Conservation (phyloP, 2,329 filamentous ascomycete genomes). For the Stagonosporopsis vannaccii region DNA sequence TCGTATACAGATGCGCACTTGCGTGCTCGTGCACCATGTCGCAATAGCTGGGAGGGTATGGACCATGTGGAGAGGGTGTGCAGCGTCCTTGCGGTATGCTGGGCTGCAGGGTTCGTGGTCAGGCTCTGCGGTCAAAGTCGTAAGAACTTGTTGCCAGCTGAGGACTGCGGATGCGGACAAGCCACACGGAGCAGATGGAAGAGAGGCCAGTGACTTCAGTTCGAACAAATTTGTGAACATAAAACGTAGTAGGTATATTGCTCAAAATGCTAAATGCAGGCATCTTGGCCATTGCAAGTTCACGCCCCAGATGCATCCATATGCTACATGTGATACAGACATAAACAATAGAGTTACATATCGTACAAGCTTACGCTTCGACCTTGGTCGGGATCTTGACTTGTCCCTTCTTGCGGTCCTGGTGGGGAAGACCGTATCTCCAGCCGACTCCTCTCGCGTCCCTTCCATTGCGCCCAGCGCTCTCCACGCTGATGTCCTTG, state of each 20-base stretch:
- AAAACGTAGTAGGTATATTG: slow-evolving; percentile 22
- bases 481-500: slow-evolving; percentile 64
- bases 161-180: not conserved
- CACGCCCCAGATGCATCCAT: slow-evolving; percentile 18
- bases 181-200: too few relatives aligned
- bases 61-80: not conserved
- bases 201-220: not conserved
- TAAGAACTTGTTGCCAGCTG: not conserved
- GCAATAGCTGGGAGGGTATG: not conserved
- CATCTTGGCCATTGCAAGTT: slow-evolving; percentile 12
- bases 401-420: slow-evolving; percentile 68
- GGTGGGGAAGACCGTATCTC: slow-evolving; percentile 67
- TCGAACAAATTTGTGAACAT: not conserved
- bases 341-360: slow-evolving; percentile 32
- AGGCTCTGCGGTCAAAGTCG: not conserved
- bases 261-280: slow-evolving; percentile 17
- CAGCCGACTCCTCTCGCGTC: slow-evolving; percentile 62
- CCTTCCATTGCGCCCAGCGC: slow-evolving; percentile 63
- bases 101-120: not conserved
- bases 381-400: slow-evolving; percentile 70
- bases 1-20: not conserved
- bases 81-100: not conserved
- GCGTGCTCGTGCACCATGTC: not conserved
- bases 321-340: slow-evolving; percentile 31
- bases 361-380: slow-evolving; percentile 48